These are phyloP conservation scores for Drechmeria coniospora DNA, from an alignment of 2,329 filamentous ascomycete species.

Conservation along the genomic window DNA sequence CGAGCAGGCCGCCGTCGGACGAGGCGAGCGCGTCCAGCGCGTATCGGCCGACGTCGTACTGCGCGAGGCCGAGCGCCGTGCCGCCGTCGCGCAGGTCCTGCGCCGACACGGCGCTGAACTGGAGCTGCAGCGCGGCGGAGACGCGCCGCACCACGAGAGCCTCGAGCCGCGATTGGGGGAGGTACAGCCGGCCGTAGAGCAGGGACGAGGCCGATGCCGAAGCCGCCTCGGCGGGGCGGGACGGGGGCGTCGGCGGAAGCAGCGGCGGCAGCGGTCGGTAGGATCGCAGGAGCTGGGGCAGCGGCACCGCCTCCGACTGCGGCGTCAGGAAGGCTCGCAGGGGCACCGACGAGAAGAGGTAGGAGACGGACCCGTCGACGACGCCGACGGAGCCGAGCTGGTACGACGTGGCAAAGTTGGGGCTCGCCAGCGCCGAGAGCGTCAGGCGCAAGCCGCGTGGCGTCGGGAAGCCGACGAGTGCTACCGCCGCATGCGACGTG, in stretches of 20 bases:
- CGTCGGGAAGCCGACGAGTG: slow-evolving; percentile 76
- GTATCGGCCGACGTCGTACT: slow-evolving; percentile 78
- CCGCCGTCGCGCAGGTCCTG: slow-evolving; percentile 58
- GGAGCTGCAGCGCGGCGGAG: slow-evolving; percentile 62
- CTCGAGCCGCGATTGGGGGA: slow-evolving; percentile 74
- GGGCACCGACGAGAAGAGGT: slow-evolving; percentile 81
- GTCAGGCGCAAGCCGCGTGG: slow-evolving; percentile 73
- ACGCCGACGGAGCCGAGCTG: slow-evolving; percentile 77
- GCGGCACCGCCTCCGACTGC: slow-evolving; percentile 58
- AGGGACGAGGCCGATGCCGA: slow-evolving; percentile 34
- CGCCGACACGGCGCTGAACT: slow-evolving; percentile 65
- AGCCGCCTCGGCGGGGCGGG: slow-evolving; percentile 6
- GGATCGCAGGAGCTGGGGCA: slow-evolving; percentile 64
- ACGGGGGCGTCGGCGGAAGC: slow-evolving; percentile 10
- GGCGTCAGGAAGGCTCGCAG: slow-evolving; percentile 48
- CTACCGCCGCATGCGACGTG: slow-evolving; percentile 32
- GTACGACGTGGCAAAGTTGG: slow-evolving; percentile 90
- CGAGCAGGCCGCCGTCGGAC: slow-evolving; percentile 80
- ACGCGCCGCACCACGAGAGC: slow-evolving; percentile 70
- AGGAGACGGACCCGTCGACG: slow-evolving; percentile 93
- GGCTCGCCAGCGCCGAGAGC: slow-evolving; percentile 79
- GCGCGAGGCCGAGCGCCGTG: slow-evolving; percentile 55
- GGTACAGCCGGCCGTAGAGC: slow-evolving; percentile 64
- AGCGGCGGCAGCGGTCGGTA: slow-evolving; percentile 67
- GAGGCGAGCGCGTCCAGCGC: slow-evolving; percentile 82